Evolutionary conservation across 1,139 yeast species (phyloP), one percentile per base, ranked within the genome.

Genomic region (Kodamaea fungicola): DNA sequence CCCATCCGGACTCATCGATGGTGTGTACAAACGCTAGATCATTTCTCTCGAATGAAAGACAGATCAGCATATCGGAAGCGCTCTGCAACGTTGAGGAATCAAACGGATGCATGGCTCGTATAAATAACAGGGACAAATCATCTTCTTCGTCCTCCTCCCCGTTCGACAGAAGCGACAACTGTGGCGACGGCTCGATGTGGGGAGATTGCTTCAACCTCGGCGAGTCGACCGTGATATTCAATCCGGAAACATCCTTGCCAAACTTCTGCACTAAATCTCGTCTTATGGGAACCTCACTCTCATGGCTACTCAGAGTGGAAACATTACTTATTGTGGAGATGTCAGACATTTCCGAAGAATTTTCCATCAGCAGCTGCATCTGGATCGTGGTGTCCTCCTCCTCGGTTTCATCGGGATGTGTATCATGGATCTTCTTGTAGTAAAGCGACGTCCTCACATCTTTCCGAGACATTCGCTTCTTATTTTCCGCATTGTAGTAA

Each of bases 1-100:
- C 97, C 98, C 98, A 92, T 2, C 97, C 98, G 12, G 96, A 83
- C 38, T 85, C 82, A 59, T 92, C 97, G 23, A 89, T 78, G 7
- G 90, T 78, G 57, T 90, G 96, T 6, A 92, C 85, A 55, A 88
- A 83, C 0, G 92, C 95, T 41, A 88, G 66, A 51, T 89, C 97
- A 44, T 81, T 78, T 50, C 79, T 83, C 22, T 77, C 79, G 57
- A 92, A 90, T 1, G 95, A 82, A 22, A 92, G 69, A 58, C 97
- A 92, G 30, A 88, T 84, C 1, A 89, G 77, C 2, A 85, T 75
- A 45, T 80, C 95, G 45, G 77, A 76, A 41, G 74, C 75, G 13
- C 81, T 68, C 50, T 81, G 81, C 35, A 88, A 65, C 1, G 88
- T 66, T 0, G 76, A 53, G 0, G 96, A 75, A 52, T 86, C 89